Evolutionary conservation across 2,329 filamentous ascomycete genomes (phyloP).

Genomic region (Penicillium sp.): DNA sequence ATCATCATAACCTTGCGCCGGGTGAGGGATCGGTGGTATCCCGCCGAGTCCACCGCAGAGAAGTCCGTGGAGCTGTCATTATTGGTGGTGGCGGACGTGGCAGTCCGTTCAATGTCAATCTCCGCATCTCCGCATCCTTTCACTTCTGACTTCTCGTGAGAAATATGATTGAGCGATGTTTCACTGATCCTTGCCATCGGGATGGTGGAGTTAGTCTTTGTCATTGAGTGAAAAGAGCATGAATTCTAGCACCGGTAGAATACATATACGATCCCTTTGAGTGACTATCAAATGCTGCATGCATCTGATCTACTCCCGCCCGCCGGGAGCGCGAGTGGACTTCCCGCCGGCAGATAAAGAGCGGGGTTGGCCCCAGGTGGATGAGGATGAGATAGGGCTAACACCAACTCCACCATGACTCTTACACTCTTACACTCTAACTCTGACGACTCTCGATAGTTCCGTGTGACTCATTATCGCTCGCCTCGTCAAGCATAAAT

Average conservation of each 20-base stretch:
- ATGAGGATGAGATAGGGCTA: neutral
- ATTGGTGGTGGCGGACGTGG: conserved; percentile 13
- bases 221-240: neutral
- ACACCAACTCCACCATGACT: neutral
- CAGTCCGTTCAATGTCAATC: conserved; percentile 18
- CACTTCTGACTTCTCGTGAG: neutral
- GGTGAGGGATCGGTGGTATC: conserved; percentile 36
- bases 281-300: neutral
- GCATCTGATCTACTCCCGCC: no score
- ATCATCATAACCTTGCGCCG: conserved; percentile 45
- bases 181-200: conserved; percentile 11
- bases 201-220: neutral
- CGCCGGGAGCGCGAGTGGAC: no score
- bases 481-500: neutral
- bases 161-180: neutral
- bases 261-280: neutral
- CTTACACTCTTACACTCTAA: neutral
- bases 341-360: conserved; percentile 9
- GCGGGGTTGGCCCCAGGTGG: no score
- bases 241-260: neutral
- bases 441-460: no score
- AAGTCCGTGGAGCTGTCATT: conserved; percentile 15
- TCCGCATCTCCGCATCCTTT: conserved; percentile 5
- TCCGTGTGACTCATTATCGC: neutral
- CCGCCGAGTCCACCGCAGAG: conserved; percentile 24